Base-by-base conservation (phyloP, 768 basidiomycete species). In the Erythrobasidium yunnanense region DNA sequence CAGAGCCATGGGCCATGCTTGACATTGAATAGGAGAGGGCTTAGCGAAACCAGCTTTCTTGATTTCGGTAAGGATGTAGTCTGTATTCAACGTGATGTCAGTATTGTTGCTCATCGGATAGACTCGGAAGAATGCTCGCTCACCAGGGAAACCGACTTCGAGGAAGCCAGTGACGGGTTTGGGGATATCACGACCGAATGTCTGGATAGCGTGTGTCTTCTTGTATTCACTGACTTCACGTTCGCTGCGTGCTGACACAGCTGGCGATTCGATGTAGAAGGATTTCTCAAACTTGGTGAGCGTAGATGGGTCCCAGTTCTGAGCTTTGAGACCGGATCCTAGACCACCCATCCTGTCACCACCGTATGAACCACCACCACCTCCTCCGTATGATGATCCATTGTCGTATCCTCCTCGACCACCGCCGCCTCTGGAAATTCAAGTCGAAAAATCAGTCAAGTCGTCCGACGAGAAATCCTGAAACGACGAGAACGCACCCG, bases 1-100 rank as follows among this genome's bases (percentile, higher is more conserved):
- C 29, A 96, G 80, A 2, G 95, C 93, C 91, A 97, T 97, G 0
- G 95, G 95, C 95, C 95, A 99, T 18, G 92, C 87, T 76, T 99
- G 95, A 74, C 93, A 95, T 75, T 99, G 95, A 74, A 99, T 97
- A 53, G 95, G 86, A 5, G 93, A 91, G 0, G 95, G 95, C 1
- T 81, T 75, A 29, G 84, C 77, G 79, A 99, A 99, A 32, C 95
- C 95, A 78, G 95, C 90, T 8, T 89, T 88, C 67, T 83, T 86
- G 76, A 99, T 92, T 55, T 93, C 88, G 56, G 83, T 78, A 85
- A 96, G 85, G 68, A 99, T 83, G 77, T 97, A 97, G 72, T 93
- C 90, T n/a, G n/a, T n/a, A n/a, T n/a, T n/a, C n/a, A n/a, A n/a
- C n/a, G n/a, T n/a, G n/a, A n/a, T n/a, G n/a, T n/a, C n/a, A n/a